A percentile compares a stretch with the other conserved stretches of the same genome.
Evolutionary conservation across 1,139 yeast genomes (phyloP).

Genomic region (Protomyces macrosporus): DNA sequence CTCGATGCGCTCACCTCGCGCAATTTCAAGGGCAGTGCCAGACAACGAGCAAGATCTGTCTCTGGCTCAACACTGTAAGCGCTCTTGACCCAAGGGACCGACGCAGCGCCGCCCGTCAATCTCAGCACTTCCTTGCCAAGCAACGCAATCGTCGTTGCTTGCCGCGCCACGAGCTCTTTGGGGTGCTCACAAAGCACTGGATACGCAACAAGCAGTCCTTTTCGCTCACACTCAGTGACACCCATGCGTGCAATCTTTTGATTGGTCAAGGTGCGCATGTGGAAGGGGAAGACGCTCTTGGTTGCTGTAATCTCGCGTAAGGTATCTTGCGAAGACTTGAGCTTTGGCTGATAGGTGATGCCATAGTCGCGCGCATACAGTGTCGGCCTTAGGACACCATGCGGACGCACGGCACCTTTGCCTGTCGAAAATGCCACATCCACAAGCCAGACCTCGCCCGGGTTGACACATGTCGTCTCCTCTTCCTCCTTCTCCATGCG

Average conservation of each 20-base stretch:
- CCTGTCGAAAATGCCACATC: slow-evolving; percentile 74
- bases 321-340: slow-evolving; percentile 67
- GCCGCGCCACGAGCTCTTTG: slow-evolving; percentile 48
- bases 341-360: slow-evolving; percentile 65
- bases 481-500: slow-evolving; percentile 18
- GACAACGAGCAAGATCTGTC: background rate
- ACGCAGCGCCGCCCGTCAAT: slow-evolving; percentile 69
- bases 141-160: slow-evolving; percentile 71
- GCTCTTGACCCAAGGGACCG: slow-evolving; percentile 83
- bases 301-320: slow-evolving; percentile 63
- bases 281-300: slow-evolving; percentile 87
- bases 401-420: slow-evolving; percentile 27
- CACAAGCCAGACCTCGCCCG: slow-evolving; percentile 83
- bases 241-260: slow-evolving; percentile 61
- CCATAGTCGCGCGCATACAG: slow-evolving; percentile 81
- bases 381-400: slow-evolving; percentile 48
- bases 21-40: background rate
- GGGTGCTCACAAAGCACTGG: slow-evolving; percentile 55
- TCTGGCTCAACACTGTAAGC: slow-evolving; percentile 38
- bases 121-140: slow-evolving; percentile 61
- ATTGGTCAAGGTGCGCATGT: slow-evolving; percentile 53
- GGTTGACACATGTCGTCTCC: slow-evolving; percentile 56
- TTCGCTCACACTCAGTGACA: slow-evolving; percentile 70
- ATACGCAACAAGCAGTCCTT: slow-evolving; percentile 69
- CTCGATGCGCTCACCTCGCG: slow-evolving; percentile 9